phyloP scores from a whole-genome alignment of 345 rosid species.

The Eucalyptus victrix region DNA sequence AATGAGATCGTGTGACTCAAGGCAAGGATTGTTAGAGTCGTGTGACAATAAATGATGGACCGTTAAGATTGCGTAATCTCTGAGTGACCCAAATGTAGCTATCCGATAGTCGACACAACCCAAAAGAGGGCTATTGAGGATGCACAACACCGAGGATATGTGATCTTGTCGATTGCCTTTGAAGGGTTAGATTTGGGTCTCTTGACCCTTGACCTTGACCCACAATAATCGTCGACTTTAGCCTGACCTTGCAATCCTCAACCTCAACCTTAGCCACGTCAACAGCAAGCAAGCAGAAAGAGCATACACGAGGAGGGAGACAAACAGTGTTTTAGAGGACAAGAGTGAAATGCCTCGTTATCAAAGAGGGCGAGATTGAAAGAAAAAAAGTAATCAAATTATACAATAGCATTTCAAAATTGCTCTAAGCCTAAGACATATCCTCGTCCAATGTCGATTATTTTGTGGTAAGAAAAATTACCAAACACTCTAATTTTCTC shows the following conservation, averaged over 20 bases:
- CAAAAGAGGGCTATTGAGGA: neutral
- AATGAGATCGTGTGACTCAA: fast-evolving
- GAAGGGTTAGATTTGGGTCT: neutral
- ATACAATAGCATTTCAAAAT: neutral
- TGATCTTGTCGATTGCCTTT: fast-evolving
- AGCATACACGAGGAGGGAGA: neutral
- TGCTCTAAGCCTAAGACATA: no score
- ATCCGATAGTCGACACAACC: fast-evolving
- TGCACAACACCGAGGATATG: neutral
- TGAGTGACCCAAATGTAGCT: fast-evolving
- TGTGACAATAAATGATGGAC: fast-evolving
- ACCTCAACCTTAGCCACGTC: neutral
- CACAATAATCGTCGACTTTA: no score
- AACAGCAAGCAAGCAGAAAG: fast-evolving
- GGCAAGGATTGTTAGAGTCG: fast-evolving
- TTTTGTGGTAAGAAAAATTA: neutral
- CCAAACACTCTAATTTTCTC: neutral
- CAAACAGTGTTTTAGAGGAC: neutral
- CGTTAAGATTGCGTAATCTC: fast-evolving
- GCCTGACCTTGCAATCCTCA: neutral
- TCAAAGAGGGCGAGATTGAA: neutral
- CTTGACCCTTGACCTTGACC: neutral
- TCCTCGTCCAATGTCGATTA: neutral
- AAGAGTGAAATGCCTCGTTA: neutral
- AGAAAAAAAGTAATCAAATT: neutral